Conservation (phyloP, 192 early-diverging fungal species). For the Rhizoclosmatium globosum region DNA sequence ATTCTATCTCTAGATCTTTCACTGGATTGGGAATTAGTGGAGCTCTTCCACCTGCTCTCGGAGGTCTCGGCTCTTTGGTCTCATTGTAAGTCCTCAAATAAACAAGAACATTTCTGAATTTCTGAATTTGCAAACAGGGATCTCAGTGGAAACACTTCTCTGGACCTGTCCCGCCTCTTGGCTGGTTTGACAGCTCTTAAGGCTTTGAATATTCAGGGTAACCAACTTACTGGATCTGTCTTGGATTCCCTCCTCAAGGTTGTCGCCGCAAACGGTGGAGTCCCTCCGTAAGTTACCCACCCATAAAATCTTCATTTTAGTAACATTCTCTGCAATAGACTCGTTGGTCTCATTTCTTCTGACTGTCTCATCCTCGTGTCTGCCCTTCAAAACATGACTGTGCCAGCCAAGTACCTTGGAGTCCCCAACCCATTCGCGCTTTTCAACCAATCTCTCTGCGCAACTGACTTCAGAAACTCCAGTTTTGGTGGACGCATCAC, state of each 20-base stretch:
- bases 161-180: background rate
- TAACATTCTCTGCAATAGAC: too few species aligned
- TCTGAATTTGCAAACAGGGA: background rate
- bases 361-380: too few species aligned
- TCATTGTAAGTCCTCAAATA: background rate
- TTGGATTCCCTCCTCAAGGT: background rate
- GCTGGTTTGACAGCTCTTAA: background rate
- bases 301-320: too few species aligned
- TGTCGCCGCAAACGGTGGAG: background rate
- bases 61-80: background rate
- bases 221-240: background rate
- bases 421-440: too few species aligned
- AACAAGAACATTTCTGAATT: background rate
- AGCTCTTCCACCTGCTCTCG: background rate
- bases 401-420: too few species aligned
- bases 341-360: too few species aligned
- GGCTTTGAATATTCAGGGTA: background rate
- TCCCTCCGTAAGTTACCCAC: background rate
- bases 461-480: too few species aligned
- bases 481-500: too few species aligned
- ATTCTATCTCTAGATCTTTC: background rate
- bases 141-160: conserved; percentile 11
- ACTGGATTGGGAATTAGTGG: background rate
- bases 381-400: too few species aligned
- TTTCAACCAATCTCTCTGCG: too few species aligned